These are phyloP conservation scores for Pythium aristosporum DNA, from an alignment of 352 stramenopile species.

Conservation along the genomic window DNA sequence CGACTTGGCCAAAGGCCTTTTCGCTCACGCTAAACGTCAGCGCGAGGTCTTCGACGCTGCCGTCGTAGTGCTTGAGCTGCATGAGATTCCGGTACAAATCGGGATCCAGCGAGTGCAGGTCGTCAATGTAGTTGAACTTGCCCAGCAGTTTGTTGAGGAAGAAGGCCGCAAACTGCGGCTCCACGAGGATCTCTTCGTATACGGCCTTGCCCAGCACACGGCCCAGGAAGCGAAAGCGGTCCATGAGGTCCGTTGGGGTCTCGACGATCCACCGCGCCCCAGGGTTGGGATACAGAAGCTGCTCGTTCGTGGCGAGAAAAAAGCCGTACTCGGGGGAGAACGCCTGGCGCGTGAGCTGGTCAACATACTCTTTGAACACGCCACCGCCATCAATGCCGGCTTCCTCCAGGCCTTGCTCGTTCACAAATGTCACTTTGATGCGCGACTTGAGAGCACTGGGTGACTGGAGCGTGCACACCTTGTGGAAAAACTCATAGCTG, in stretches of 20 bases:
- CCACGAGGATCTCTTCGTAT: constrained; percentile 96
- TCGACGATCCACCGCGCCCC: constrained; percentile 69
- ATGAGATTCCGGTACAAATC: constrained; percentile 96
- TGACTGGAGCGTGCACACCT: constrained; percentile 53
- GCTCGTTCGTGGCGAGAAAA: constrained; percentile 85
- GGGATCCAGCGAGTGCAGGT: constrained; percentile 92
- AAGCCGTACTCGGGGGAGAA: constrained; percentile 84
- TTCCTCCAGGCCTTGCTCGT: constrained; percentile 93
- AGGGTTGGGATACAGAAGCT: constrained; percentile 95
- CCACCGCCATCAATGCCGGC: constrained; percentile 96
- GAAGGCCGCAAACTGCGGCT: constrained; percentile 96
- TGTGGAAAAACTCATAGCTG: constrained; percentile 83
- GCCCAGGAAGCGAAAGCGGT: constrained; percentile 95
- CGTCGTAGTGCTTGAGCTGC: constrained; percentile 94
- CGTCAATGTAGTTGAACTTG: constrained; percentile 87
- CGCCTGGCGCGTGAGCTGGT: constrained; percentile 84
- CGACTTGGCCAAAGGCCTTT: constrained; percentile 66
- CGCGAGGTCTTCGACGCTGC: constrained; percentile 89
- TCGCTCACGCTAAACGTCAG: constrained; percentile 93
- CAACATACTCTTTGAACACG: constrained; percentile 98
- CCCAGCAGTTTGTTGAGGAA: constrained; percentile 96
- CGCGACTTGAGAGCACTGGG: constrained; percentile 70
- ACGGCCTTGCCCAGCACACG: constrained; percentile 94
- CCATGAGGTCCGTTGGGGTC: constrained; percentile 75
- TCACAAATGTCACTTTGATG: constrained; percentile 93